Conservation (phyloP, 345 rosid genomes). For the Camelina sativa region DNA sequence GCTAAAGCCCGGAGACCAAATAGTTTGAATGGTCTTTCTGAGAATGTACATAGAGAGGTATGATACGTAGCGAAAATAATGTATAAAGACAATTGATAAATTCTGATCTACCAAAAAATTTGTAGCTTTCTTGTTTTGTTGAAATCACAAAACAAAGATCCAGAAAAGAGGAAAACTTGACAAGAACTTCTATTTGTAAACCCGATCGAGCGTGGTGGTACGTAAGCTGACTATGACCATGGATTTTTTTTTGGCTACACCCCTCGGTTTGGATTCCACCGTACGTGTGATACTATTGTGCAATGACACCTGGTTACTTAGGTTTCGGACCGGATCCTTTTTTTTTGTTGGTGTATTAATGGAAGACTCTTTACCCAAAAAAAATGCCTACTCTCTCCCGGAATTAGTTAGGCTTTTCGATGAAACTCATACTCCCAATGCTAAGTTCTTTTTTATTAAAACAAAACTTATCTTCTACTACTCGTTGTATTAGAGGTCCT, state of each 20-base stretch:
- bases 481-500: neutral
- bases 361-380: neutral
- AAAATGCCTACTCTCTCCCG: neutral
- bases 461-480: neutral
- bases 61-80: neutral
- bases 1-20: constrained; percentile 16
- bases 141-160: neutral
- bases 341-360: neutral
- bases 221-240: neutral
- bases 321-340: neutral
- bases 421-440: neutral
- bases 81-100: neutral
- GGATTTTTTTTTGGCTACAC: neutral
- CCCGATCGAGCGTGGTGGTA: neutral
- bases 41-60: neutral
- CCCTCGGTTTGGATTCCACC: neutral
- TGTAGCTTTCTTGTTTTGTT: neutral
- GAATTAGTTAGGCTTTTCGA: neutral
- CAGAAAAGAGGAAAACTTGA: neutral
- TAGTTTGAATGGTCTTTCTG: constrained; percentile 16
- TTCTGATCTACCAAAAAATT: neutral
- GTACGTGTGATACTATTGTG: neutral
- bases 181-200: neutral
- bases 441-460: neutral
- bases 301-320: neutral